These are phyloP conservation scores for Cucumis hystrix DNA, from an alignment of 306 rosid species.

Conservation along the genomic window DNA sequence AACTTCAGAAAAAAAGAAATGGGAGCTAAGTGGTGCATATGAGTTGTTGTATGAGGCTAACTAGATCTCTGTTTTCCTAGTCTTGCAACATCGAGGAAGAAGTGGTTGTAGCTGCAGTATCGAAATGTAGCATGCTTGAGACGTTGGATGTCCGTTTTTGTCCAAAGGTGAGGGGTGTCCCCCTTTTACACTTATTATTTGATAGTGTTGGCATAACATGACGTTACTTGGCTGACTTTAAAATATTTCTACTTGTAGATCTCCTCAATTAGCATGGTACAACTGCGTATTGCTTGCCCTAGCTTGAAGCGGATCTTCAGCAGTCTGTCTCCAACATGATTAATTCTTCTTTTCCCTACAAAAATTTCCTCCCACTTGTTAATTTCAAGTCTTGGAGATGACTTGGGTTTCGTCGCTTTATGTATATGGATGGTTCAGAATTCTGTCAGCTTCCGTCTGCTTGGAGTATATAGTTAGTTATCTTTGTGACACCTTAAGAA, in stretches of 20 bases:
- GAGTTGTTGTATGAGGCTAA: not conserved
- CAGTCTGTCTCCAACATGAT: slow-evolving; percentile 53
- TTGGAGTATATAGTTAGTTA: slow-evolving; percentile 9
- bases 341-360: not conserved
- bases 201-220: not conserved
- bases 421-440: slow-evolving; percentile 7
- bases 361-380: not conserved
- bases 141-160: slow-evolving; percentile 96
- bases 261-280: slow-evolving; percentile 56
- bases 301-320: slow-evolving; percentile 96
- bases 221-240: not conserved
- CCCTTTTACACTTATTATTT: not conserved
- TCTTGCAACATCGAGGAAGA: slow-evolving; percentile 78
- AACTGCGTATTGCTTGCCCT: slow-evolving; percentile 50
- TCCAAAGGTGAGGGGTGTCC: slow-evolving; percentile 51
- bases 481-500: not conserved
- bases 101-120: slow-evolving; percentile 74
- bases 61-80: slow-evolving; percentile 21
- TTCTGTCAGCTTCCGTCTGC: not conserved
- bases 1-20: not conserved
- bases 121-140: slow-evolving; percentile 78
- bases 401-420: not conserved
- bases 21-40: not conserved
- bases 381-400: not conserved
- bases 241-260: slow-evolving; percentile 21